Base-by-base conservation (phyloP, 2,329 filamentous ascomycete genomes). In the Pseudomassariella vexata region DNA sequence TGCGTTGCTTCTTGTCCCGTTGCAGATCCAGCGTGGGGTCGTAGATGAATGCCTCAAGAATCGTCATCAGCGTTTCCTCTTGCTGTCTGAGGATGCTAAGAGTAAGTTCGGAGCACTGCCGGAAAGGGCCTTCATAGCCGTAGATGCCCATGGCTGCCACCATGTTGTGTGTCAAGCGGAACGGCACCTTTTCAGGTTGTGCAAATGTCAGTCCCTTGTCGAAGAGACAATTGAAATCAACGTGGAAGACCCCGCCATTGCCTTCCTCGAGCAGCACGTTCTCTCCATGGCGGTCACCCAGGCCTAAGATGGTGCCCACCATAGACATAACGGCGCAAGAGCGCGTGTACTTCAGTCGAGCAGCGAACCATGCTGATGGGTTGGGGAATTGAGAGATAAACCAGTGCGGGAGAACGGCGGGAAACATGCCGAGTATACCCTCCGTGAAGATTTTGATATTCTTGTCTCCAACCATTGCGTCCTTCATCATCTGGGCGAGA, bases 241-340 rank as follows among this genome's bases (percentile, higher is more conserved):
- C 94, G 59, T 99, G 92, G 59, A 98, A 85, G 3, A 94, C 80
- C 31, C 90, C 90, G 26, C 94, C 92, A 43, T 88, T 94, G 35
- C 85, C 83, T 63, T 96, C 87, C 57, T 96, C 88, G 19, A 98
- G 79, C 19, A 95, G 76, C 34, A 99, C 86, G 58, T 99, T 99
- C 59, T 98, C 92, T 37, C 90, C 90, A 60, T 99, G 92, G 4
- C 92, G 81, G 59, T 99, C 92, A 23, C 92, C 92, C 1, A 99
- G 70, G 0, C 84, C 92, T 5, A 99, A 73, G 29, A 96, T 89
- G 35, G 94, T 94, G 30, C 92, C 92, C 5, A 95, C 87, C 76
- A 99, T 98, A n/a, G 88, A 95, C 89, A 98, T 98, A 45, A 98
- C 92, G 9, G 94, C 92, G 49, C 85, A 90, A 1, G 92, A 94